phyloP scores from a whole-genome alignment of 371 early-diverging fungal genomes.

The Mucor ambiguus region DNA sequence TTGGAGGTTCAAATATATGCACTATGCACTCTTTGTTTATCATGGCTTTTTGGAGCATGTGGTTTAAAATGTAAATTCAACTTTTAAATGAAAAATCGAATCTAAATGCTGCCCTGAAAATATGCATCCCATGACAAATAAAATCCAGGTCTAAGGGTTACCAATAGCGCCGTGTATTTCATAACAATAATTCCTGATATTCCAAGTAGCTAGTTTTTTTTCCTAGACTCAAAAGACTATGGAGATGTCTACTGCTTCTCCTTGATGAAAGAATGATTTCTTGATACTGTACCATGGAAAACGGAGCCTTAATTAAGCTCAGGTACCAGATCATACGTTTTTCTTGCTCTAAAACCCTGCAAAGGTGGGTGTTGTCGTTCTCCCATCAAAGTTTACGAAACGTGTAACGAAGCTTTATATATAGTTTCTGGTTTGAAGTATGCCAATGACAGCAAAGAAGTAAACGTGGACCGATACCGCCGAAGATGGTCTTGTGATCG shows the following conservation, averaged over 20 bases:
- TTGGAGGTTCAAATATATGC: background rate
- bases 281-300: background rate
- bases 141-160: background rate
- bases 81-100: background rate
- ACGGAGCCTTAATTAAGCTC: background rate
- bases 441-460: background rate
- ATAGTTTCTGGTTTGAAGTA: background rate
- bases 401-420: background rate
- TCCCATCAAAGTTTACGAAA: background rate
- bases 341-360: background rate
- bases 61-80: background rate
- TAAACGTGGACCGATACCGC: background rate
- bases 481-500: background rate
- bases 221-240: background rate
- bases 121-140: background rate
- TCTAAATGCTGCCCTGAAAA: background rate
- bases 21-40: background rate
- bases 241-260: background rate
- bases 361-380: background rate
- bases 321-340: constrained; percentile 3
- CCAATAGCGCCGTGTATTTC: background rate
- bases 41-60: background rate
- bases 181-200: too few relatives aligned
- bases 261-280: background rate
- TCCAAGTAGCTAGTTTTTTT: too few relatives aligned